phyloP scores from a whole-genome alignment of 108 stramenopile species.

The Stephanodiscus minutulus region DNA sequence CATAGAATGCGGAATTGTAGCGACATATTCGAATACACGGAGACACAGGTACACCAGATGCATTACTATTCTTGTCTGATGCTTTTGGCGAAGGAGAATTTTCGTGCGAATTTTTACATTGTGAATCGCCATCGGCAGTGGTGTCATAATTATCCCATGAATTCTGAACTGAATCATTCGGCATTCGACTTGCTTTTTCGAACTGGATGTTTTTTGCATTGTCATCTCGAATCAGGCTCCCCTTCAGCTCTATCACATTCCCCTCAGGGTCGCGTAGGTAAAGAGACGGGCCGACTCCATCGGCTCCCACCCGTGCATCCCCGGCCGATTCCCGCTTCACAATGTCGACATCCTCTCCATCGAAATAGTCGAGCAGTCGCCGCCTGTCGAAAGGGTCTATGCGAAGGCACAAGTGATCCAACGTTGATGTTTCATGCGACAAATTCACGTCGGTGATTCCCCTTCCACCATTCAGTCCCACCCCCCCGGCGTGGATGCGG shows the following conservation, averaged over 20 bases:
- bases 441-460: conserved; percentile 26
- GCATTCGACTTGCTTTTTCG: too few relatives aligned
- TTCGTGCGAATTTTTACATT: too few relatives aligned
- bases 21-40: conserved; percentile 75
- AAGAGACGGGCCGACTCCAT: conserved; percentile 51
- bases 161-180: too few relatives aligned
- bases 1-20: conserved; percentile 64
- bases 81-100: not conserved
- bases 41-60: conserved; percentile 25
- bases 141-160: too few relatives aligned
- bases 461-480: conserved; percentile 9
- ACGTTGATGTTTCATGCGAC: conserved; percentile 28
- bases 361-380: conserved; percentile 27
- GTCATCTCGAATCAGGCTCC: conserved; percentile 8
- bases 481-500: conserved; percentile 39
- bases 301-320: conserved; percentile 47
- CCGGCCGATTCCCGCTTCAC: conserved; percentile 16
- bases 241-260: conserved; percentile 54
- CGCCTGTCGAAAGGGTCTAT: conserved; percentile 50
- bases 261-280: conserved; percentile 57
- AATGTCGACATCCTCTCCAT: conserved; percentile 30
- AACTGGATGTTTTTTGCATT: too few relatives aligned
- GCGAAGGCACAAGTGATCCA: conserved; percentile 55
- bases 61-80: not conserved
- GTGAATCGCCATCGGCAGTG: too few relatives aligned